Evolutionary conservation across 148 eudicot genomes (phyloP).

Genomic region (Vaccinium macrocarpon): DNA sequence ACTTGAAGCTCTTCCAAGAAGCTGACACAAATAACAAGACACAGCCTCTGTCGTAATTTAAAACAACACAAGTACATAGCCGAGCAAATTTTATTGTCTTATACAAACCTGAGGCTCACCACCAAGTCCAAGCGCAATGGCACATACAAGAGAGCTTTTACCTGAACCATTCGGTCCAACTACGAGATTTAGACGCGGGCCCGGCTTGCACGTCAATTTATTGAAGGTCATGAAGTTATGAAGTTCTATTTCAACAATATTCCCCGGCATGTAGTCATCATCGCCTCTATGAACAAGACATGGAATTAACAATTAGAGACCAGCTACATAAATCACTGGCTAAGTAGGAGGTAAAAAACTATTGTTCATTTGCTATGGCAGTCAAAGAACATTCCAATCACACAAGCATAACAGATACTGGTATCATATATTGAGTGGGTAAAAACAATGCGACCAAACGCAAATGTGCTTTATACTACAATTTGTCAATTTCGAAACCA

Average conservation of each 20-base stretch:
- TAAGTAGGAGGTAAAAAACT: not conserved
- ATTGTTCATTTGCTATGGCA: not conserved
- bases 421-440: not conserved
- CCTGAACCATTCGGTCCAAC: conserved; percentile 98
- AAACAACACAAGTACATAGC: conserved; percentile 6
- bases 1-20: conserved; percentile 81
- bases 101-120: conserved; percentile 84
- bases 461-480: not conserved
- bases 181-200: conserved; percentile 78
- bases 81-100: not conserved
- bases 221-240: conserved; percentile 87
- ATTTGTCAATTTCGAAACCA: too few relatives aligned
- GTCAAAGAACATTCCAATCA: not conserved
- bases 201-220: conserved; percentile 69
- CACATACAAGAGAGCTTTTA: conserved; percentile 90
- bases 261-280: conserved; percentile 86
- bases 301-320: not conserved
- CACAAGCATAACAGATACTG: not conserved
- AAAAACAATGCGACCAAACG: not conserved
- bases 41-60: not conserved
- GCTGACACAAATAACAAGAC: conserved; percentile 41
- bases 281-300: conserved; percentile 51
- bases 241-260: conserved; percentile 79
- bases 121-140: conserved; percentile 89
- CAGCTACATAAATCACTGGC: not conserved